Evolutionary conservation across 2,329 filamentous ascomycete species (phyloP).

Genomic region (Chaetomiaceae sp.): DNA sequence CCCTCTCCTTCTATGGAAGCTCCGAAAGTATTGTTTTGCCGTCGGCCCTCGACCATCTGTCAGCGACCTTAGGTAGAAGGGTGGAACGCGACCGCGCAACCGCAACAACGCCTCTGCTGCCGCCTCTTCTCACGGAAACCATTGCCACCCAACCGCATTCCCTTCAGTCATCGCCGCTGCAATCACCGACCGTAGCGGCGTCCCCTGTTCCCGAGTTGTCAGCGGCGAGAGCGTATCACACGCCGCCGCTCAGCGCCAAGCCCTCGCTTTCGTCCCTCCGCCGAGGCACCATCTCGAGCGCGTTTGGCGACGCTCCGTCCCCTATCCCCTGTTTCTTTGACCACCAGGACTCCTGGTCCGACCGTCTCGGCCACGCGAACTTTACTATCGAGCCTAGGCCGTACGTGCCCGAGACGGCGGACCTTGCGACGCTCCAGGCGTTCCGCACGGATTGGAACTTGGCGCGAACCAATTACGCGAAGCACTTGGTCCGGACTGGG

Average conservation of each 20-base stretch:
- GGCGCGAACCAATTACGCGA: slow-evolving; percentile 79
- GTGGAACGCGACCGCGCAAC: slow-evolving; percentile 53
- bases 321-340: slow-evolving; percentile 60
- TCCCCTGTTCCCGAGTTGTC: slow-evolving; percentile 33
- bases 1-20: slow-evolving; percentile 57
- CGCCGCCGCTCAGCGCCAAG: slow-evolving; percentile 70
- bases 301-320: slow-evolving; percentile 40
- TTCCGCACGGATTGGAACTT: slow-evolving; percentile 75
- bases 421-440: slow-evolving; percentile 51
- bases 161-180: slow-evolving; percentile 69
- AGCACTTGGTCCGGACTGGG: slow-evolving; percentile 78
- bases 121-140: slow-evolving; percentile 65
- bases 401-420: slow-evolving; percentile 60
- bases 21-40: slow-evolving; percentile 47
- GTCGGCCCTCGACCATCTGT: slow-evolving; percentile 46
- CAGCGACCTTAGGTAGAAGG: slow-evolving; percentile 43
- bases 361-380: slow-evolving; percentile 84
- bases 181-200: slow-evolving; percentile 68
- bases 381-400: slow-evolving; percentile 81
- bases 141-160: slow-evolving; percentile 42
- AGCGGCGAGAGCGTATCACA: slow-evolving; percentile 37
- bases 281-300: slow-evolving; percentile 41
- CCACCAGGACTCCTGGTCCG: slow-evolving; percentile 74
- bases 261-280: slow-evolving; percentile 72
- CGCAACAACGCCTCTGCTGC: slow-evolving; percentile 77